phyloP scores from a whole-genome alignment of 2,329 filamentous ascomycete genomes.

The Pseudocercospora ulei region DNA sequence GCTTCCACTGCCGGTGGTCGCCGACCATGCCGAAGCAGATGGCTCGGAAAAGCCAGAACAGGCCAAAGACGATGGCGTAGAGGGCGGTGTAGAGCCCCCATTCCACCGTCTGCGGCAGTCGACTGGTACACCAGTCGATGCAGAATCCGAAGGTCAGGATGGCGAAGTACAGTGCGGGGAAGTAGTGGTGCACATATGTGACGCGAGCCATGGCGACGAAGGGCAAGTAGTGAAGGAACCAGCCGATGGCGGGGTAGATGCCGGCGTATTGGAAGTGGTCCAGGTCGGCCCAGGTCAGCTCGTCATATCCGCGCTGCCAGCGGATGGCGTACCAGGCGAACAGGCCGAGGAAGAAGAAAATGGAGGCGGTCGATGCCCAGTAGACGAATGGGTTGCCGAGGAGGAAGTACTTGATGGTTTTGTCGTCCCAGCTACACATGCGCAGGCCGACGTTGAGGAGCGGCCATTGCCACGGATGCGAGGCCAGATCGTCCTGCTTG shows the following conservation, averaged over 20 bases:
- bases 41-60: constrained; percentile 84
- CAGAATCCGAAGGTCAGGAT: constrained; percentile 84
- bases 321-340: constrained; percentile 78
- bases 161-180: constrained; percentile 94
- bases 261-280: constrained; percentile 93
- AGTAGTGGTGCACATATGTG: constrained; percentile 98
- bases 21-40: constrained; percentile 97
- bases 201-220: constrained; percentile 98
- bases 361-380: constrained; percentile 77
- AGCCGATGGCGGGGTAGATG: constrained; percentile 82
- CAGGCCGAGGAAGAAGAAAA: constrained; percentile 62
- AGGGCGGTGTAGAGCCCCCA: constrained; percentile 61
- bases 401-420: constrained; percentile 94
- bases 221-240: constrained; percentile 92
- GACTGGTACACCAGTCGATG: constrained; percentile 69
- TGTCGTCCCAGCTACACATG: constrained; percentile 98
- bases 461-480: constrained; percentile 97
- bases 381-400: constrained; percentile 94
- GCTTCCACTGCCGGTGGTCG: constrained; percentile 68
- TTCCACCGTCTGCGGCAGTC: constrained; percentile 54
- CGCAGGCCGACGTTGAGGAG: constrained; percentile 88
- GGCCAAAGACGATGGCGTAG: constrained; percentile 63
- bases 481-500: constrained; percentile 96
- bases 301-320: constrained; percentile 89
- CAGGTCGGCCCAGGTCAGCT: constrained; percentile 69